Conservation (phyloP, 2,329 filamentous ascomycete genomes). For the Pyrenophora teres region DNA sequence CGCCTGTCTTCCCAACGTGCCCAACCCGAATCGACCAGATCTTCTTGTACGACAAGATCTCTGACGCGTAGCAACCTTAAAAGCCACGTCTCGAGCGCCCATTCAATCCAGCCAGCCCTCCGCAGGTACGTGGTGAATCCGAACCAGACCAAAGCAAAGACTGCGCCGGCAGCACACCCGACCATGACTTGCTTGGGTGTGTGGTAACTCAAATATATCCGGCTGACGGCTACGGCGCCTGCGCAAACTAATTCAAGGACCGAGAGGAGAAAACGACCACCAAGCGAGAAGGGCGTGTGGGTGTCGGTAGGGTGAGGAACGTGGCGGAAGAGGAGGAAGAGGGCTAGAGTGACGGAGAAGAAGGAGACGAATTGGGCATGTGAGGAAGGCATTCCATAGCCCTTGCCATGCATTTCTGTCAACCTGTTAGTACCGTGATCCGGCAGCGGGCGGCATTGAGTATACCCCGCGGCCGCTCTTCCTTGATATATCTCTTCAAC, state of each 20-base stretch:
- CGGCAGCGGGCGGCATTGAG: neutral
- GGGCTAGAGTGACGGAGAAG: constrained; percentile 80
- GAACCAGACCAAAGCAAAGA: constrained; percentile 81
- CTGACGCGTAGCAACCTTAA: constrained; percentile 72
- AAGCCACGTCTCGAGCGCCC: constrained; percentile 69
- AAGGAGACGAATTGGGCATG: constrained; percentile 95
- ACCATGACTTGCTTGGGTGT: constrained; percentile 85
- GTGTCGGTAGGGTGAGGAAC: constrained; percentile 52
- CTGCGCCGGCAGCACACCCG: constrained; percentile 71
- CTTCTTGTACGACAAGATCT: constrained; percentile 85
- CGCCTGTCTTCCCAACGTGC: constrained; percentile 76
- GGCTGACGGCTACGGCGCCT: constrained; percentile 70
- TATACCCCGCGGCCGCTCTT: constrained; percentile 82
- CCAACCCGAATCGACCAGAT: constrained; percentile 90
- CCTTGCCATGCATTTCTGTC: constrained; percentile 76
- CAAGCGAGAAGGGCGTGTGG: constrained; percentile 61
- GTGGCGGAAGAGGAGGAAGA: constrained; percentile 86
- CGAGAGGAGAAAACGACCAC: constrained; percentile 63
- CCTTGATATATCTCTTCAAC: constrained; percentile 88
- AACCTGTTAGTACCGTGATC: constrained; percentile 2
- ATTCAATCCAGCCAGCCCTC: constrained; percentile 69
- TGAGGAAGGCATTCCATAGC: constrained; percentile 96
- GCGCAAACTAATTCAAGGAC: constrained; percentile 48
- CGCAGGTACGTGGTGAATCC: constrained; percentile 68
- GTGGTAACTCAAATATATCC: constrained; percentile 92